Base-by-base conservation (phyloP, 192 early-diverging fungal species). In the Entomortierella beljakovae region DNA sequence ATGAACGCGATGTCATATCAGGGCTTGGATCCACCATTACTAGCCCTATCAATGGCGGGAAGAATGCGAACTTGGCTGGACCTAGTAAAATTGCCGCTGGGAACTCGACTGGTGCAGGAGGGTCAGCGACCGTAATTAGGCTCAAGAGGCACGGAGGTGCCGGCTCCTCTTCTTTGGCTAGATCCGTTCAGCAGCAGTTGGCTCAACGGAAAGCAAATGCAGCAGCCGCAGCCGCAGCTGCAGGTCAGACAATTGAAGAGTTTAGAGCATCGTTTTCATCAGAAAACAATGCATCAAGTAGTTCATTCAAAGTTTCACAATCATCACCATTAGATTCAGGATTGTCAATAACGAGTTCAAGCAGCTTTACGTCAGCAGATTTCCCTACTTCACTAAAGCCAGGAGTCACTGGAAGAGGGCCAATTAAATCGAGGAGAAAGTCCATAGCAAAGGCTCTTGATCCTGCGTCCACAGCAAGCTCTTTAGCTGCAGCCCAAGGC, bases 181-280 rank as follows among this genome's bases (percentile, higher is more conserved):
- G 88, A 32, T 82, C 88, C 20, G 83, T 89, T 4, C 83, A 88
- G 31, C 80, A 87, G 46, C 88, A 89, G 53, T 46, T 89, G 51
- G 83, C 72, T 10, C 77, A 75, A 53, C 42, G 75, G 22, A 79
- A 79, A 32, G 75, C 75, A 18, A 63, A 56, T 43, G 74, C 74
- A 13, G 74, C 71, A 10, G 34, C 38, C 22, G 62, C 61, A 0
- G 74, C 74, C 6, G 74, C 71, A 10, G 34, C 38, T 26, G 62
- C 61, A 0, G 67, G 59, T 10, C 40, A 57, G 13, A 49, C 49
- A 5, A 64, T 32, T 18, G 75, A 79, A 46, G 75, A 79, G 18
- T 25, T 49, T 25, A 46, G 43, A 20, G 43, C 15, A 20, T 46
- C 43, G 15, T 46, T 46, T 16, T 46, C 43, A 46, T 3, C 43